Evolutionary conservation across 2,329 filamentous ascomycete genomes (phyloP).

Genomic region (Ceratocystiopsis sp.): DNA sequence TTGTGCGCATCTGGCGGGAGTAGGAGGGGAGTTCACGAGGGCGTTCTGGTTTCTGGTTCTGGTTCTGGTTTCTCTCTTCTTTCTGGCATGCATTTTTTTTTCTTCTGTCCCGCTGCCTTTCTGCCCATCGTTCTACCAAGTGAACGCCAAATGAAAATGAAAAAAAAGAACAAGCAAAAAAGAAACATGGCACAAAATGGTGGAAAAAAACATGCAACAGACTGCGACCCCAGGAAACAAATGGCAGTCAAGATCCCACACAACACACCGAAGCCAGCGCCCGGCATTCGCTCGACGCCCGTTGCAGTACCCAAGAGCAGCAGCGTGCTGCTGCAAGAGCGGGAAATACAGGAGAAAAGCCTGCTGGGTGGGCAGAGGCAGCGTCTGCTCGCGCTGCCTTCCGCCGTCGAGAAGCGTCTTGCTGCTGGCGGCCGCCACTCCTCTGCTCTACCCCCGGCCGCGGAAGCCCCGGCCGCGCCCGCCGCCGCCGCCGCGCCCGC

Average conservation of each 20-base stretch:
- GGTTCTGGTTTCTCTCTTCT: too few species aligned
- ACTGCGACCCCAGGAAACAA: neutral
- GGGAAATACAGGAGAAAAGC: neutral
- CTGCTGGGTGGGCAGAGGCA: too few species aligned
- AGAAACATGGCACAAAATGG: neutral
- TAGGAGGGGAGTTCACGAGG: neutral
- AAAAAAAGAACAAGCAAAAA: neutral
- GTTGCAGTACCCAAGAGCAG: too few species aligned
- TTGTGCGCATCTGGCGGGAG: slow-evolving; percentile 68
- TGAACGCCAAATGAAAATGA: neutral
- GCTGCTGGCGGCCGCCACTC: neutral
- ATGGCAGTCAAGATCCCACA: neutral
- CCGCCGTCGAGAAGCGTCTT: too few species aligned
- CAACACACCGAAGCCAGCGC: neutral
- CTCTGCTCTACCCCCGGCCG: slow-evolving; percentile 4
- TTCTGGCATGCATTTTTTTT: too few species aligned
- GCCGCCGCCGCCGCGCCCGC: slow-evolving; percentile 7
- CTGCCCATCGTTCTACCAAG: too few species aligned
- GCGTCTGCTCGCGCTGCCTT: too few species aligned
- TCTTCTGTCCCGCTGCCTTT: too few species aligned
- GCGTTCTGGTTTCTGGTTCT: too few species aligned
- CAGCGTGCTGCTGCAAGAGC: too few species aligned
- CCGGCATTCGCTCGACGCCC: neutral
- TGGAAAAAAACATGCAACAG: neutral
- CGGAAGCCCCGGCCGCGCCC: slow-evolving; percentile 8